These are phyloP conservation scores for sunflower (Helianthus annuus) DNA, from an alignment of 129 eudicot genomes.

Conservation along the genomic window DNA sequence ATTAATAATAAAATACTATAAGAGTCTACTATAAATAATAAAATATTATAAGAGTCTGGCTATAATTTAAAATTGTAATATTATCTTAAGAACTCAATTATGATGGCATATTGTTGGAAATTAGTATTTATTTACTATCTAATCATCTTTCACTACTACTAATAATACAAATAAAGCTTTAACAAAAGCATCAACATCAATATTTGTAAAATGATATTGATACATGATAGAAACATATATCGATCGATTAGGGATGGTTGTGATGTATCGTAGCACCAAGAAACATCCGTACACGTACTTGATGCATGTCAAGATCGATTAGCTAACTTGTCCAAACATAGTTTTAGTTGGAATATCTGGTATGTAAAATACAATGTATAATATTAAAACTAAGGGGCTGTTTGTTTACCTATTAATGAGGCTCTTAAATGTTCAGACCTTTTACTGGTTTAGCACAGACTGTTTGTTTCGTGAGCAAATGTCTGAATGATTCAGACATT, in stretches of 20 bases:
- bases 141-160: not conserved
- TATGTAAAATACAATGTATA: too few relatives aligned
- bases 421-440: too few relatives aligned
- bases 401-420: too few relatives aligned
- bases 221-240: not conserved
- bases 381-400: too few relatives aligned
- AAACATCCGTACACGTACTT: not conserved
- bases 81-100: not conserved
- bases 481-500: too few relatives aligned
- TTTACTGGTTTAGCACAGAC: too few relatives aligned
- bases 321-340: not conserved
- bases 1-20: not conserved
- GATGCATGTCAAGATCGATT: not conserved
- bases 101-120: not conserved
- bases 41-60: not conserved
- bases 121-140: not conserved
- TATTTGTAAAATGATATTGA: slow-evolving; percentile 1
- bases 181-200: not conserved
- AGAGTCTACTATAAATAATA: too few relatives aligned
- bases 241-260: not conserved
- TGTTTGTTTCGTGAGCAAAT: too few relatives aligned
- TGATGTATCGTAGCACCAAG: not conserved
- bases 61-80: not conserved
- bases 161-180: not conserved
- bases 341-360: too few relatives aligned